phyloP scores from a whole-genome alignment of 2,329 filamentous ascomycete species.

The Drechslerella dactyloides region DNA sequence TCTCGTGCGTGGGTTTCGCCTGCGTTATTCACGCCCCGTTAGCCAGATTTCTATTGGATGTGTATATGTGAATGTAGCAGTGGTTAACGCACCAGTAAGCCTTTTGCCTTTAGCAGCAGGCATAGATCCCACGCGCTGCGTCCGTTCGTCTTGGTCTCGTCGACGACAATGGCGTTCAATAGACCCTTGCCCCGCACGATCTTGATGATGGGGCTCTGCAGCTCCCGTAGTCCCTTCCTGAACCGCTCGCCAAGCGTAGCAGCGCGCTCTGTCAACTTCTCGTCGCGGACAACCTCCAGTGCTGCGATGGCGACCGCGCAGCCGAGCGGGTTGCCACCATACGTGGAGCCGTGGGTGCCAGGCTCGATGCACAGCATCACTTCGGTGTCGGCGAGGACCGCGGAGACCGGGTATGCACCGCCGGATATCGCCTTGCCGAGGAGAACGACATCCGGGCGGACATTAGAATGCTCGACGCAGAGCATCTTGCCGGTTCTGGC shows the following conservation, averaged over 20 bases:
- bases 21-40: constrained; percentile 58
- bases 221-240: constrained; percentile 74
- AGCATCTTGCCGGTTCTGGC: constrained; percentile 92
- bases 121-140: constrained; percentile 90
- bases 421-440: constrained; percentile 97
- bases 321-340: constrained; percentile 93
- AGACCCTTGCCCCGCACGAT: constrained; percentile 88
- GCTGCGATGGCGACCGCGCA: constrained; percentile 95
- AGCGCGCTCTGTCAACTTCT: constrained; percentile 82
- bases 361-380: constrained; percentile 96
- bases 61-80: background rate
- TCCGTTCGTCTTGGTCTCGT: constrained; percentile 82
- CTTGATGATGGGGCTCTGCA: constrained; percentile 81
- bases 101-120: constrained; percentile 93
- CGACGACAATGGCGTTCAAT: constrained; percentile 94
- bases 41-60: too few relatives aligned
- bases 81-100: constrained; percentile 74
- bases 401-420: constrained; percentile 98
- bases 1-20: constrained; percentile 98
- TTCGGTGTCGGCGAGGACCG: constrained; percentile 83
- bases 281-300: constrained; percentile 90
- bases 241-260: constrained; percentile 82
- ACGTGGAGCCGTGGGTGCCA: constrained; percentile 97
- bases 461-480: constrained; percentile 90
- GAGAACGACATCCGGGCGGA: constrained; percentile 93